Conservation (phyloP, 768 basidiomycete species). For the Flagelloscypha sp. region DNA sequence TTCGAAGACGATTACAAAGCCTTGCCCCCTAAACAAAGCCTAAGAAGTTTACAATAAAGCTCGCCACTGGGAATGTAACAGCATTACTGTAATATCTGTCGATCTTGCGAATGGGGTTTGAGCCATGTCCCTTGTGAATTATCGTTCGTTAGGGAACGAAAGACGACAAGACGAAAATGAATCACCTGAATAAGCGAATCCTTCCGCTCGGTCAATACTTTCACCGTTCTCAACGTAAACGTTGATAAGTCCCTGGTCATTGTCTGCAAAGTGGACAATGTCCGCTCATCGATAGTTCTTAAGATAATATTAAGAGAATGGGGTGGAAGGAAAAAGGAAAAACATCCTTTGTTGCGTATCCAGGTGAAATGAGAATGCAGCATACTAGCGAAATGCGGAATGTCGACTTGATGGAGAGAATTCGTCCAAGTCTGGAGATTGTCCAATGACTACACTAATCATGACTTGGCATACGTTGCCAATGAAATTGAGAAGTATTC, state of each 20-base stretch:
- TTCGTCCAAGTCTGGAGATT: slow-evolving; percentile 13
- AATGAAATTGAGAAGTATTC: slow-evolving; percentile 83
- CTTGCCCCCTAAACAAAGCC: slow-evolving; percentile 60
- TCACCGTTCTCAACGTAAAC: slow-evolving; percentile 84
- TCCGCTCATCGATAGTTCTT: slow-evolving; percentile 80
- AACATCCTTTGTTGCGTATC: slow-evolving; percentile 65
- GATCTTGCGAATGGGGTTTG: slow-evolving; percentile 71
- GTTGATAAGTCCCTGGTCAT: slow-evolving; percentile 44
- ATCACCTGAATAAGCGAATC: slow-evolving; percentile 90
- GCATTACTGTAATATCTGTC: slow-evolving; percentile 89
- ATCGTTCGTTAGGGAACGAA: slow-evolving; percentile 1
- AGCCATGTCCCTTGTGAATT: slow-evolving; percentile 79
- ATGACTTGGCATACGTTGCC: slow-evolving; percentile 87
- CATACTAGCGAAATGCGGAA: slow-evolving; percentile 39
- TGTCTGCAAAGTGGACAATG: slow-evolving; percentile 73
- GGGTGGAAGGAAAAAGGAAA: no score
- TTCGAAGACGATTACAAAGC: no score
- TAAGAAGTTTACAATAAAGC: slow-evolving; percentile 72
- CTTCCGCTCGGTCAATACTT: slow-evolving; percentile 83
- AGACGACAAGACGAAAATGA: slow-evolving; percentile 1
- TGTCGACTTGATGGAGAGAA: neutral
- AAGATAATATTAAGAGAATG: no score
- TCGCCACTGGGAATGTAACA: slow-evolving; percentile 86
- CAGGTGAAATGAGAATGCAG: slow-evolving; percentile 67
- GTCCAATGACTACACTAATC: slow-evolving; percentile 81